These are phyloP conservation scores for Sabuloglossum arenarium DNA, from an alignment of 495 filamentous ascomycete genomes.

Conservation along the genomic window DNA sequence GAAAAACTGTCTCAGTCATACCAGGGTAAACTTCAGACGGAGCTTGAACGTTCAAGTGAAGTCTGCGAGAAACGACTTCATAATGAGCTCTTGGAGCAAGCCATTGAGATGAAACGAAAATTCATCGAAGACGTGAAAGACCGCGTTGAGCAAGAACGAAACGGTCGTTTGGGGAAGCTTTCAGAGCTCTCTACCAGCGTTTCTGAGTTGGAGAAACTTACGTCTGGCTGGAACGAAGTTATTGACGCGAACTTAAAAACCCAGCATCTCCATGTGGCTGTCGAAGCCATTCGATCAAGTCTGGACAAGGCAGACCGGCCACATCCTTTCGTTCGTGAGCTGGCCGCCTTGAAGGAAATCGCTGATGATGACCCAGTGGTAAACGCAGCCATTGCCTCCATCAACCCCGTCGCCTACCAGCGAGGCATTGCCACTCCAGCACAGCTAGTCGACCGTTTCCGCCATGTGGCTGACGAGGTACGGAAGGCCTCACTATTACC, in stretches of 20 bases:
- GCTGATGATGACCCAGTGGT: slow-evolving; percentile 64
- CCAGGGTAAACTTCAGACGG: slow-evolving; percentile 53
- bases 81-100: slow-evolving; percentile 81
- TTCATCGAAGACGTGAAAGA: slow-evolving; percentile 59
- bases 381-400: slow-evolving; percentile 76
- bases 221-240: slow-evolving; percentile 63
- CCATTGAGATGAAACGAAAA: slow-evolving; percentile 62
- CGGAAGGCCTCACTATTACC: slow-evolving; percentile 83
- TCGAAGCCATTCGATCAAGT: slow-evolving; percentile 73
- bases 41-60: slow-evolving; percentile 51
- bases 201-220: slow-evolving; percentile 63
- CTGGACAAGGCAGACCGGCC: slow-evolving; percentile 54
- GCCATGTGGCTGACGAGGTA: slow-evolving; percentile 80
- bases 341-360: slow-evolving; percentile 86
- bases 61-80: slow-evolving; percentile 58
- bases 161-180: slow-evolving; percentile 69
- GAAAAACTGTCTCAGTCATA: slow-evolving; percentile 53
- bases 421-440: slow-evolving; percentile 63
- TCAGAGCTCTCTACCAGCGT: slow-evolving; percentile 57
- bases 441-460: slow-evolving; percentile 86
- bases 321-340: slow-evolving; percentile 69
- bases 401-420: slow-evolving; percentile 87
- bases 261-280: slow-evolving; percentile 83
- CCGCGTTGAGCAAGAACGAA: slow-evolving; percentile 73
- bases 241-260: slow-evolving; percentile 79